Conservation (phyloP, 192 early-diverging fungal species). For the Phlyctochytrium planicorne region DNA sequence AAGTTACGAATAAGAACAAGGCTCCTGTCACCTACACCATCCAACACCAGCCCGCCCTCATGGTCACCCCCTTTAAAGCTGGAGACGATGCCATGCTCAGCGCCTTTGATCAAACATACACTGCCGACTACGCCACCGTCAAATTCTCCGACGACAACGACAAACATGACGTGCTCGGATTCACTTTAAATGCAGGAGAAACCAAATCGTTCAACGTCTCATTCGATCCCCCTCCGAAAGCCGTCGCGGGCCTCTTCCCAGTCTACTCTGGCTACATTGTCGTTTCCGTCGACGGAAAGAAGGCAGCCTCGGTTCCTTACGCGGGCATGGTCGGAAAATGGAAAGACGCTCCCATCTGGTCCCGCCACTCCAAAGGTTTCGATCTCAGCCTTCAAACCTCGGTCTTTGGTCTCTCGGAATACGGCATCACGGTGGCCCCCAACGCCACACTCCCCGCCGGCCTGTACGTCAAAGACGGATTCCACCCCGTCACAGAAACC, state of each 20-base stretch:
- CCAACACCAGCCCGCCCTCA: background rate
- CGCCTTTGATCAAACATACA: background rate
- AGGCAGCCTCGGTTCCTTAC: slow-evolving; percentile 20
- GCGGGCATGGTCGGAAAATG: slow-evolving; percentile 17
- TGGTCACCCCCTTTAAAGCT: background rate
- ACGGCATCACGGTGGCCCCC: background rate
- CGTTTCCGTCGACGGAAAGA: background rate
- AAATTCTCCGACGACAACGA: background rate
- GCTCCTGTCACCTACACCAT: slow-evolving; percentile 12
- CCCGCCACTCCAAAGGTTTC: background rate
- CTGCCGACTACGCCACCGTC: background rate
- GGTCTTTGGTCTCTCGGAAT: background rate
- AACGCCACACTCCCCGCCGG: background rate
- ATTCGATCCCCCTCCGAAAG: slow-evolving; percentile 25
- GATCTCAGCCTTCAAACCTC: background rate
- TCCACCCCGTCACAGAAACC: background rate
- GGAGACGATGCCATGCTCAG: background rate
- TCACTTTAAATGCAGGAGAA: slow-evolving; percentile 31
- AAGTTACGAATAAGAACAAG: background rate
- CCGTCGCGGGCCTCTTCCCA: slow-evolving; percentile 16
- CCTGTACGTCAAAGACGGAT: background rate
- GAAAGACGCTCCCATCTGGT: background rate
- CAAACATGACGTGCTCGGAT: background rate
- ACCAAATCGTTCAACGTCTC: slow-evolving; percentile 20
- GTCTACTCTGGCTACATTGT: slow-evolving; percentile 36